Conservation (phyloP, 78 protist genomes). For the slime mould (Dictyostelium discoideum) region dicty_2.7 NC_007090.3:1911001-1911500, state of each 20-base stretch:
- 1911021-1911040: background rate
- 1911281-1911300: background rate
- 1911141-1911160: constrained; percentile 49
- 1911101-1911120: constrained; percentile 37
- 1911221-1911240: background rate
- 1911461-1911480: background rate
- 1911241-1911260: background rate
- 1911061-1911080: constrained; percentile 68
- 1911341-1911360: background rate
- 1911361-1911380: background rate
- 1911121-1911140: background rate
- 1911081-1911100: constrained; percentile 4
- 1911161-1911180: background rate
- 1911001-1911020: constrained; percentile 65
- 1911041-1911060: constrained; percentile 19
- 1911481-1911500: constrained; percentile 56
- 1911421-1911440: background rate
- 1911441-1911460: background rate
- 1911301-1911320: background rate
- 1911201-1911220: constrained; percentile 2
- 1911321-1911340: background rate
- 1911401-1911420: background rate
- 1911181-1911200: constrained; percentile 23
- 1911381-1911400: background rate
- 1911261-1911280: background rate